A percentile compares a stretch with the other conserved stretches of the same genome.
Conservation (phyloP, 129 eudicot genomes). For the Glebionis coronaria region DNA sequence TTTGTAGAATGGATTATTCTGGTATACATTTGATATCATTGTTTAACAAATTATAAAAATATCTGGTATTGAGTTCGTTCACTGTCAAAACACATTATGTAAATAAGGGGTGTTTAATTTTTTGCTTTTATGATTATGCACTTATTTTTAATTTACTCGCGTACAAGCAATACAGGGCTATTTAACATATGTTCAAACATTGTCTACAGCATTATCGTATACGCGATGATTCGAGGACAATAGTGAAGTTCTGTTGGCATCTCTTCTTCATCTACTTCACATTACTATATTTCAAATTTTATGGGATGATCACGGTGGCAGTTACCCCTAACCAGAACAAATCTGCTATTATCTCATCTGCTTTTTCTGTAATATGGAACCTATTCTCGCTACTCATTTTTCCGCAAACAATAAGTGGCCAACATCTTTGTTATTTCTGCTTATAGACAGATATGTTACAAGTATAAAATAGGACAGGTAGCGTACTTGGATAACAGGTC, state of each 20-base stretch:
- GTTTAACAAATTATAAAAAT: too few relatives aligned
- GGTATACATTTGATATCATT: too few relatives aligned
- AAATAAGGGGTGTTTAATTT: too few relatives aligned
- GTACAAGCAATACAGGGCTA: too few relatives aligned
- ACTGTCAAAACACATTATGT: too few relatives aligned
- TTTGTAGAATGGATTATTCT: too few relatives aligned
- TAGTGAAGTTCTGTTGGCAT: conserved; percentile 70
- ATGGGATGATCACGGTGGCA: conserved; percentile 89
- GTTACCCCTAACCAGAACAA: conserved; percentile 73
- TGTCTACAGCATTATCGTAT: conserved; percentile 66
- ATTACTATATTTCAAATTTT: conserved; percentile 69
- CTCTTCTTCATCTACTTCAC: conserved; percentile 78
- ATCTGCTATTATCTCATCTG: conserved; percentile 66
- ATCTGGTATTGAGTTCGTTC: too few relatives aligned
- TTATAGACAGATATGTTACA: too few relatives aligned
- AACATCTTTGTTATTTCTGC: not conserved
- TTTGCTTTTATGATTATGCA: too few relatives aligned
- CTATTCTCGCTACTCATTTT: conserved; percentile 76
- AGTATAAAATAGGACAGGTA: too few relatives aligned
- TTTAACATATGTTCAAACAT: conserved; percentile 55
- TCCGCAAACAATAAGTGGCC: conserved; percentile 64
- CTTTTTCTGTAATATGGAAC: conserved; percentile 71
- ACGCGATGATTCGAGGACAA: conserved; percentile 81
- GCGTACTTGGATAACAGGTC: not conserved
- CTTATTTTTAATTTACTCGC: too few relatives aligned